Conservation (phyloP, 495 filamentous ascomycete species). For the Aspergillus conjunctus region DNA sequence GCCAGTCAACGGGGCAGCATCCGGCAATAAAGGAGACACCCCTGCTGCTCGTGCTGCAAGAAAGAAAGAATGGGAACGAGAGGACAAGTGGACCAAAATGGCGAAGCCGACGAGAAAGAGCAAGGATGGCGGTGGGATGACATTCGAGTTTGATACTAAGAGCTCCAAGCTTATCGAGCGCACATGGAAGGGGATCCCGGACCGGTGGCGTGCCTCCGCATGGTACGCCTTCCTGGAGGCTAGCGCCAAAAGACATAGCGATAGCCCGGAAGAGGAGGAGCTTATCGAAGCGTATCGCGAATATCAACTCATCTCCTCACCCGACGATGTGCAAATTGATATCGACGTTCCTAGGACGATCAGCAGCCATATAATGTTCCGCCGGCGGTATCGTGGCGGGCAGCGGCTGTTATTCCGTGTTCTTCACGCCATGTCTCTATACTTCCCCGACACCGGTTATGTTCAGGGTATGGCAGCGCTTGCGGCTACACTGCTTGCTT, state of each 20-base stretch:
- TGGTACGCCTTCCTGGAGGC: constrained; percentile 93
- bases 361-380: constrained; percentile 96
- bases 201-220: constrained; percentile 89
- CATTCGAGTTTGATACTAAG: constrained; percentile 83
- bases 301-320: constrained; percentile 69
- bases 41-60: constrained; percentile 61
- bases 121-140: constrained; percentile 75
- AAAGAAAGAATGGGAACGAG: constrained; percentile 77
- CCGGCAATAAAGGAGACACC: constrained; percentile 55
- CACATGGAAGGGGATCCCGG: constrained; percentile 97
- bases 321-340: constrained; percentile 97
- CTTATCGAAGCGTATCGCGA: constrained; percentile 70
- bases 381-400: constrained; percentile 83
- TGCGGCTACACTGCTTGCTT: constrained; percentile 90
- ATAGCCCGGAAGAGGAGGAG: constrained; percentile 65
- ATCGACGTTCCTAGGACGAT: constrained; percentile 96
- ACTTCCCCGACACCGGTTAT: constrained; percentile 90
- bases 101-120: constrained; percentile 63
- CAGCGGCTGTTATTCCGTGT: constrained; percentile 93
- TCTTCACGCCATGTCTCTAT: constrained; percentile 85
- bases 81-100: constrained; percentile 98
- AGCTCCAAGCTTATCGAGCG: constrained; percentile 86
- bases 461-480: constrained; percentile 98
- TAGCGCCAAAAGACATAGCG: constrained; percentile 67
- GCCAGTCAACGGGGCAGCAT: constrained; percentile 64